These are phyloP conservation scores for Chalciporus pseudorubinellus DNA, from an alignment of 768 basidiomycete species.

Conservation along the genomic window DNA sequence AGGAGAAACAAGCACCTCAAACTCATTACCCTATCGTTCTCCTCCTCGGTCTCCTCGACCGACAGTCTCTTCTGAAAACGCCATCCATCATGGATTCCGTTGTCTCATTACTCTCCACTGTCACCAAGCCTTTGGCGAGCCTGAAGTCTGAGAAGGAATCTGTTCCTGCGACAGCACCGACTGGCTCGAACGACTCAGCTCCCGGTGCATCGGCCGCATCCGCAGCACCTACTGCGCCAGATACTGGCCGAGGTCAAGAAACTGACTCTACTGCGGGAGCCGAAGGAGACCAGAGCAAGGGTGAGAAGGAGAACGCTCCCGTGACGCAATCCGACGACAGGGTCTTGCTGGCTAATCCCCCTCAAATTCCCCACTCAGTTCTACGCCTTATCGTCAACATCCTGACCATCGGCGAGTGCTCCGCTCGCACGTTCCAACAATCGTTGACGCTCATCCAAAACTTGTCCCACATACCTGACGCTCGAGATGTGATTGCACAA, in stretches of 20 bases:
- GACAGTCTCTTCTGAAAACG: conserved; percentile 80
- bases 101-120: conserved; percentile 80
- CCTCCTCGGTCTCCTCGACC: conserved; percentile 82
- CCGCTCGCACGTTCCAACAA: conserved; percentile 93
- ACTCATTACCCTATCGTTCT: conserved; percentile 91
- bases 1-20: conserved; percentile 79
- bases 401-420: conserved; percentile 95
- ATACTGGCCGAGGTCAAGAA: conserved; percentile 15
- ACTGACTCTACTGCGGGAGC: conserved; percentile 10
- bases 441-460: conserved; percentile 91
- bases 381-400: conserved; percentile 94
- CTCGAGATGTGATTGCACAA: conserved; percentile 83
- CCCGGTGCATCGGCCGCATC: conserved; percentile 5
- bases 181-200: conserved; percentile 15
- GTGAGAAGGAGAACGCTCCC: conserved; percentile 15
- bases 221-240: conserved; percentile 2
- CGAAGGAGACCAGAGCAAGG: conserved; percentile 24
- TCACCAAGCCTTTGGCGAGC: conserved; percentile 78
- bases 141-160: conserved; percentile 51
- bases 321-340: conserved; percentile 36
- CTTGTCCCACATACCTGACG: conserved; percentile 83
- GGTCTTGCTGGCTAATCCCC: conserved; percentile 65
- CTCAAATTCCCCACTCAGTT: conserved; percentile 81
- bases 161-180: conserved; percentile 18
- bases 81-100: conserved; percentile 92